Percentiles rank a stretch among this genome's conserved stretches.
Conservation (phyloP, 345 rosid genomes). For the Populus davidiana region DNA sequence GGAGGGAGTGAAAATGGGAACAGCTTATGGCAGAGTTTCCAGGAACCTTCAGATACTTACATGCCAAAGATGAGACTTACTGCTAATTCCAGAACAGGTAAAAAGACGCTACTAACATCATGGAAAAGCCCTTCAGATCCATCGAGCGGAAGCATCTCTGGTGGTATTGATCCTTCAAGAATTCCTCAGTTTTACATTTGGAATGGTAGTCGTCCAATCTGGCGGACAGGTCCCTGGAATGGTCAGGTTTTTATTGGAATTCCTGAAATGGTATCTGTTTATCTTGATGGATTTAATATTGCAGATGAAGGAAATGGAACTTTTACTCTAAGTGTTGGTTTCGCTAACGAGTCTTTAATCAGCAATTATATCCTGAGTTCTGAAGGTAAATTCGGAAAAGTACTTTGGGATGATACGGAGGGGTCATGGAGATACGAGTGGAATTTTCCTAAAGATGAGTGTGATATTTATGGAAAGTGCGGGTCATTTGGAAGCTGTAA, state of each 20-base stretch:
- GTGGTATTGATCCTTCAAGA: not conserved
- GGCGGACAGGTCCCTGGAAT: constrained; percentile 60
- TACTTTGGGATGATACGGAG: no score
- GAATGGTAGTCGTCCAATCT: not conserved
- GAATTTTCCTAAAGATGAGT: constrained; percentile 13
- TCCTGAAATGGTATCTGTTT: constrained; percentile 23
- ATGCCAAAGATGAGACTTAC: constrained; percentile 39
- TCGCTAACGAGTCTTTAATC: not conserved
- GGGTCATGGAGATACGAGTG: not conserved
- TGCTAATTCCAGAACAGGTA: constrained; percentile 22
- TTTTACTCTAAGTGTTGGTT: constrained; percentile 3
- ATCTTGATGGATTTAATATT: constrained; percentile 31
- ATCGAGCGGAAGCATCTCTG: constrained; percentile 13
- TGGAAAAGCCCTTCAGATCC: constrained; percentile 61
- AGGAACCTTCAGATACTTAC: constrained; percentile 33
- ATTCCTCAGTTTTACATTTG: not conserved
- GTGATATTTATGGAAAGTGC: constrained; percentile 43
- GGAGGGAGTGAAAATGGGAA: constrained; percentile 19
- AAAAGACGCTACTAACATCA: constrained; percentile 36
- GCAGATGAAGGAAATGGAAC: constrained; percentile 25
- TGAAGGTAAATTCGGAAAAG: constrained; percentile 26
- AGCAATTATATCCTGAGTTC: constrained; percentile 22
- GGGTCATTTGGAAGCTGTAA: constrained; percentile 41
- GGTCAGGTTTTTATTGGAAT: constrained; percentile 41
- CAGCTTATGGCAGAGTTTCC: constrained; percentile 38